These are phyloP conservation scores for Harringtonia lauricola DNA, from an alignment of 2,329 filamentous ascomycete genomes.

Conservation along the genomic window DNA sequence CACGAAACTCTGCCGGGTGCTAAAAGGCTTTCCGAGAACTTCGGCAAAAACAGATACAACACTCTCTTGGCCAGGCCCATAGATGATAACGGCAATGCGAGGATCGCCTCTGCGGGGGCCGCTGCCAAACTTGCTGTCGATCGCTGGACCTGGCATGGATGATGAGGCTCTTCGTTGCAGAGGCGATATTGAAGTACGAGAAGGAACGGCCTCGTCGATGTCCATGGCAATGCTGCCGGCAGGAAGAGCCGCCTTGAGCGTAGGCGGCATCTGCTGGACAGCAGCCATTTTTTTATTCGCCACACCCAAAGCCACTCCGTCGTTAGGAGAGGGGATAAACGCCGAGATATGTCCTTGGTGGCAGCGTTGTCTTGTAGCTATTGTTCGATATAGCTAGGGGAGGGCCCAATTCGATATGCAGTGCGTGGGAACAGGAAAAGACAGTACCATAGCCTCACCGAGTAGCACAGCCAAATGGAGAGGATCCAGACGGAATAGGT, in stretches of 20 bases:
- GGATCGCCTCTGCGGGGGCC: conserved; percentile 41
- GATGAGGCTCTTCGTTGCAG: conserved; percentile 3
- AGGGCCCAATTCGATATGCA: too few species aligned
- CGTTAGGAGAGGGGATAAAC: too few species aligned
- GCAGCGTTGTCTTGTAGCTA: too few species aligned
- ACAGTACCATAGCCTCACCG: too few species aligned
- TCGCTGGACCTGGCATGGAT: conserved; percentile 14
- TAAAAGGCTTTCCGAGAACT: conserved; percentile 64
- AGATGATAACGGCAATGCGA: conserved; percentile 55
- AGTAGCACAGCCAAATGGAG: too few species aligned
- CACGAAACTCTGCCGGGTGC: conserved; percentile 43
- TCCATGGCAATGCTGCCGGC: conserved; percentile 22
- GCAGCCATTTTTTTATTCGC: conserved; percentile 13
- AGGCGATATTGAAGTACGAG: not conserved
- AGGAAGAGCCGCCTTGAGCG: conserved; percentile 1
- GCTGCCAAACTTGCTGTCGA: conserved; percentile 30
- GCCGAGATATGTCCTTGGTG: too few species aligned
- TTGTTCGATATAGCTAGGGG: too few species aligned
- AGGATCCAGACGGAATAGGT: too few species aligned
- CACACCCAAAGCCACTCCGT: too few species aligned
- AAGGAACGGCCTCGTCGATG: conserved; percentile 15
- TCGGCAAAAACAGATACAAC: conserved; percentile 69
- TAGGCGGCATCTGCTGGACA: conserved; percentile 16
- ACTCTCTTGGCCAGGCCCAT: conserved; percentile 58
- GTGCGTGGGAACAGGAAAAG: too few species aligned